These are phyloP conservation scores for Fabrea salina DNA, from an alignment of 169 alveolate species.

Conservation along the genomic window DNA sequence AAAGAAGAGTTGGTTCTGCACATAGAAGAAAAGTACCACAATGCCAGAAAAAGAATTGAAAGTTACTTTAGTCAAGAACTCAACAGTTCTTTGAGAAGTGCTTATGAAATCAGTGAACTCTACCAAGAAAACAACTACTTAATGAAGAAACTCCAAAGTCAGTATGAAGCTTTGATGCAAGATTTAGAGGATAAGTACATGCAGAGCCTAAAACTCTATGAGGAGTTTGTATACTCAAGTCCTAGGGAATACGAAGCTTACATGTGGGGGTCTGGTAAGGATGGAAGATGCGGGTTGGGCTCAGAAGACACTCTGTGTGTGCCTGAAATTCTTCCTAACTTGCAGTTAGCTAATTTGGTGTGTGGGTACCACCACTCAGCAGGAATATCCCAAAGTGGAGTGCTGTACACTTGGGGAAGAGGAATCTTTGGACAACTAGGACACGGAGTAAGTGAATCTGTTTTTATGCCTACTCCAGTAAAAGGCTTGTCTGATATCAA, in stretches of 20 bases:
- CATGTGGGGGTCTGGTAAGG: constrained; percentile 83
- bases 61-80: background rate
- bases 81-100: background rate
- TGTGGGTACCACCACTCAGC: constrained; percentile 63
- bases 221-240: no score
- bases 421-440: constrained; percentile 68
- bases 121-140: background rate
- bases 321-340: background rate
- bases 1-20: background rate
- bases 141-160: background rate
- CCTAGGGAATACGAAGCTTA: no score
- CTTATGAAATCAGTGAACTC: background rate
- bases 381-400: constrained; percentile 40
- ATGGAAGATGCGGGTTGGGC: constrained; percentile 71
- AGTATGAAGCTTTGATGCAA: background rate
- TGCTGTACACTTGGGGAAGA: constrained; percentile 61
- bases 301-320: constrained; percentile 44
- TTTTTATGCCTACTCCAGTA: constrained; percentile 40
- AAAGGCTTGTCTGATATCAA: constrained; percentile 10
- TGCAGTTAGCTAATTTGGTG: background rate
- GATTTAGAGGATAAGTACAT: background rate
- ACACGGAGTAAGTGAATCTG: constrained; percentile 39
- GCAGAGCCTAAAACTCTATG: background rate
- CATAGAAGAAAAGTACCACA: background rate
- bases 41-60: background rate